These are phyloP conservation scores for Globisporangium ultimum DNA, from an alignment of 352 stramenopile genomes.

Conservation along the genomic window DNA sequence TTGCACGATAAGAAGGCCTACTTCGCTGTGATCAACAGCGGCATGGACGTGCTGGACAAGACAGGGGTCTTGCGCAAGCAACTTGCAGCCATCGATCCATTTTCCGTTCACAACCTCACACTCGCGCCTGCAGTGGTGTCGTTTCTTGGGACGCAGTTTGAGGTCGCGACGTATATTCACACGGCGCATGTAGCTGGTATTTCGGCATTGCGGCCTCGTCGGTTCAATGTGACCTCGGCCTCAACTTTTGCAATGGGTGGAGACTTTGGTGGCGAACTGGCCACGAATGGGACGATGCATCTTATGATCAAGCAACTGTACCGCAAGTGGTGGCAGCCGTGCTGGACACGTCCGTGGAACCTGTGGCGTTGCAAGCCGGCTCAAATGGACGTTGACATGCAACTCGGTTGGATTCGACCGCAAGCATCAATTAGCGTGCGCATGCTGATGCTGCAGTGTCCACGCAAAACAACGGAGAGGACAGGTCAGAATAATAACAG, in stretches of 20 bases:
- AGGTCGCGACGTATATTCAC: background rate
- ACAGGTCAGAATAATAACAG: too few relatives aligned
- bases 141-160: background rate
- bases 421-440: background rate
- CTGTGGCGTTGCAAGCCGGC: background rate
- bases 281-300: background rate
- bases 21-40: background rate
- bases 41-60: background rate
- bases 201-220: background rate
- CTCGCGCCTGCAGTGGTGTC: background rate
- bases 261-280: background rate
- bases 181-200: background rate
- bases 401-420: background rate
- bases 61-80: background rate
- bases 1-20: background rate
- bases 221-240: background rate
- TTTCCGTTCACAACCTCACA: background rate
- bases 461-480: background rate
- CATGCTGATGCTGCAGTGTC: slow-evolving; percentile 1
- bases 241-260: background rate
- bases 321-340: slow-evolving; percentile 12
- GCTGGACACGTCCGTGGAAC: slow-evolving; percentile 2
- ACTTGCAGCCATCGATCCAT: background rate
- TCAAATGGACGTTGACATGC: slow-evolving; percentile 1
- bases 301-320: slow-evolving; percentile 8